Base-by-base conservation (phyloP, 495 filamentous ascomycete genomes). In the Podospora appendiculata region DNA sequence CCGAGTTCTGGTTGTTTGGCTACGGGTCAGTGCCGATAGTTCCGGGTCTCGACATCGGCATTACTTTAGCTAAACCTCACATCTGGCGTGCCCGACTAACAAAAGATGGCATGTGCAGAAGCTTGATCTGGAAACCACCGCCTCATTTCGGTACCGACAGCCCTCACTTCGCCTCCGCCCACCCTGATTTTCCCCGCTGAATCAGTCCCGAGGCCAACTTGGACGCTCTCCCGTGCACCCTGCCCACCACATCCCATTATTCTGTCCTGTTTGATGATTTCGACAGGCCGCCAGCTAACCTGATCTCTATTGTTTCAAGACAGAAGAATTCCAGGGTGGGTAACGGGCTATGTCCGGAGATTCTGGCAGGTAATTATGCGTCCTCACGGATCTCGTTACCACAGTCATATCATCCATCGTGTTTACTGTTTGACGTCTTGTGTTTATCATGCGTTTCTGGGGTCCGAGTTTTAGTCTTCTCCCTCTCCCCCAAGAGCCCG, bases 91-190 rank as follows among this genome's bases (percentile, higher is more conserved):
- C 25, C 25, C 25, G 48, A 67, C 56, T 66, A 53, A 67, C 56
- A 47, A 10, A 13, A 25, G 25, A 25, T 25, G 25, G 25, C 57
- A 41, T 51, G 47, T 33, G 34, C 52, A 97, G 92, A 69, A 95
- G 89, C 55, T 74, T 98, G 66, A 97, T 98, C 52, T 98, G 92
- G 92, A 98, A 98, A 66, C 92, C 93, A 19, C 94, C 93, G 45
- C 93, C 94, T 47, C 87, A 95, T 64, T 96, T 84, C 66, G 92
- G 93, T 96, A 83, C 50, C 16, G 36, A 32, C 35, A 8, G 32
- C 41, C 19, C 13, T 44, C 51, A 50, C 38, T n/a, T 14, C 6
- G 38, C 38, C 32, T 16, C 48, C 36, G 39, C 16, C 36, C n/a
- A 17, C 41, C 16, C 41, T 12, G 41, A 11, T 8, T 40, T 40